Base-by-base conservation (phyloP, 2,329 filamentous ascomycete genomes). In the Coniochaeta sp. region DNA sequence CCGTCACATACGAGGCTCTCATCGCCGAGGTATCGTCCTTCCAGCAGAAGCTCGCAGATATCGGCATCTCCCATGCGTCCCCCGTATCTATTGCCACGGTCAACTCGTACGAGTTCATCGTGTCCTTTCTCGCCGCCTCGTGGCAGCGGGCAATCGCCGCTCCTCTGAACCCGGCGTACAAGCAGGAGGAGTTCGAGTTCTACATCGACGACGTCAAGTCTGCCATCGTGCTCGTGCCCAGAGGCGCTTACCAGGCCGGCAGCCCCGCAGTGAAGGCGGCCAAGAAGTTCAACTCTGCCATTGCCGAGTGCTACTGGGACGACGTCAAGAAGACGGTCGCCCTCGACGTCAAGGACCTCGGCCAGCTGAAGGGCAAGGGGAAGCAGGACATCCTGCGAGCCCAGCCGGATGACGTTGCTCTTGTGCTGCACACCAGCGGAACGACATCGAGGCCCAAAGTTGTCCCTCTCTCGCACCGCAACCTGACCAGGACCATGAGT, bases 151-250 rank as follows among this genome's bases (percentile, higher is more conserved):
- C 81, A 32, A 88, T 95, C 66, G 91, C 91, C 8, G 91, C 91
- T 3, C 91, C 91, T n/a, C 78, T 96, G 65, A 96, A 96, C 73
- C 86, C 91, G 44, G 88, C 87, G 52, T 96, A 96, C 79, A 96
- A 93, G 77, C 90, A 95, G 74, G 87, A 87, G 60, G 91, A 96
- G 73, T 95, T 93, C 72, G 91, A 95, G 72, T 96, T 96, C 75
- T 96, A 95, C 74, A 93, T 96, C 69, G 88, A 92, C 65, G 91
- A 96, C 71, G 80, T 96, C 67, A 90, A 87, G 70, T 93, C 91
- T 5, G 88, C 88, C 36, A 78, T 96, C 61, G 84, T 91, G 34
- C 79, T 96, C 38, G 88, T 96, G 10, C 90, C 91, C 14, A 80
- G 80, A 66, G 90, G 89, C 17, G 84, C 87, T 16, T 89, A 85